Evolutionary conservation across 208 protist genomes (phyloP), one percentile per base, ranked within the genome.

Genomic region (Trypanosoma avium): DNA sequence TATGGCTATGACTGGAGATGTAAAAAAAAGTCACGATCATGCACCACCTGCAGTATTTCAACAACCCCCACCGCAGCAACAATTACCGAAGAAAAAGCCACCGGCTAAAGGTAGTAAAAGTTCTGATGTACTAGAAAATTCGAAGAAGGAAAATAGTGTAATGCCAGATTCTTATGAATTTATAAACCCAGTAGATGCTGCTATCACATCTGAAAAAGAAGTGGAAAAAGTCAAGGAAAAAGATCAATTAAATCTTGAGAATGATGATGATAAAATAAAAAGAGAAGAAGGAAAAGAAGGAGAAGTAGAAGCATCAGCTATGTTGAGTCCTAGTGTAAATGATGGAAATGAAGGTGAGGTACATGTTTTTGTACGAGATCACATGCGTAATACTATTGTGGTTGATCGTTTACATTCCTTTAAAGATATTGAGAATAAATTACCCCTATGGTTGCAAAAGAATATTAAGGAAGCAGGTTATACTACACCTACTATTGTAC

Each of bases 401-500:
- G 24, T 75, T 84, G 21, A 73, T 57, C 42, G 53, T 61, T 26
- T 85, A 82, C 67, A 66, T 32, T 67, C 72, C 33, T 94, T 94
- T 55, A 59, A 48, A 15, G 70, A 87, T 40, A 43, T 86, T 19
- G 22, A 57, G 5, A 57, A 76, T 38, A 65, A 67, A 27, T 68
- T 95, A 12, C 89, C 92, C 24, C 55, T 45, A 35, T 63, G 62
- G 21, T 43, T 92, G 13, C 38, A 79, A 53, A 35, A 75, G 19
- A 78, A 71, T 8, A 53, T 97, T 13, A 38, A 36, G 27, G 33
- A 54, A 10, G 75, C 61, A 4, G 70, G 78, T 26, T 89, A 88
- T 46, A 67, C 33, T 19, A 61, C 43, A 26, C 93, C 91, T 4
- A 95, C 88, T 38, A 75, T 92, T n/a, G 67, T 97, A 42, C 93